Evolutionary conservation across 495 filamentous ascomycete species (phyloP).

Genomic region (Penicillium flavigenum): DNA sequence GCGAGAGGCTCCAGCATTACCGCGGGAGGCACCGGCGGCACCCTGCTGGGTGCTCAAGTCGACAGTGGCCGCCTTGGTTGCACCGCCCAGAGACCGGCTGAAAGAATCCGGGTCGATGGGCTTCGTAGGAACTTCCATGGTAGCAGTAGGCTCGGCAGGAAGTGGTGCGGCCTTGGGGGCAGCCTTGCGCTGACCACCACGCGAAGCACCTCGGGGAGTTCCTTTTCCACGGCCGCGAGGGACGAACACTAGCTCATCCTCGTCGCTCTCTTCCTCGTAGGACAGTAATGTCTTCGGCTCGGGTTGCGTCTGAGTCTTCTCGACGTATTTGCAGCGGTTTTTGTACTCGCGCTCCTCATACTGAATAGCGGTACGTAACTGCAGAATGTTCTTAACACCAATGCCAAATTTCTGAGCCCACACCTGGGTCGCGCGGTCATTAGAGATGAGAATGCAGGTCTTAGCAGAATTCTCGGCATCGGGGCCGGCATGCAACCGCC

Average conservation of each 20-base stretch:
- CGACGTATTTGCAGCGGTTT: slow-evolving; percentile 53
- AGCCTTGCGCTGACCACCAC: slow-evolving; percentile 28
- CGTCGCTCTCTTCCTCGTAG: slow-evolving; percentile 55
- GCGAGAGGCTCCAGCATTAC: slow-evolving; percentile 40
- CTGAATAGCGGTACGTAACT: slow-evolving; percentile 56
- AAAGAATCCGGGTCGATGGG: slow-evolving; percentile 59
- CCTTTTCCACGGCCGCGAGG: slow-evolving; percentile 49
- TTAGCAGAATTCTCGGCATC: slow-evolving; percentile 42
- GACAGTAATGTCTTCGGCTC: slow-evolving; percentile 46
- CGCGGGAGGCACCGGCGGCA: slow-evolving; percentile 29
- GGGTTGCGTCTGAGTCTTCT: slow-evolving; percentile 38
- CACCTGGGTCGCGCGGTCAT: slow-evolving; percentile 53
- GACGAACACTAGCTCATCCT: slow-evolving; percentile 59
- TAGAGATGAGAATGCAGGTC: slow-evolving; percentile 57
- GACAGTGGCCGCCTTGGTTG: slow-evolving; percentile 32
- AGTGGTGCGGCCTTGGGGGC: slow-evolving; percentile 16
- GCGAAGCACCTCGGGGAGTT: slow-evolving; percentile 31
- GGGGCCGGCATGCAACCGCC: slow-evolving; percentile 54
- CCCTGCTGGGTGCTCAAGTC: slow-evolving; percentile 42
- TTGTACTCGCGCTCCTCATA: slow-evolving; percentile 60
- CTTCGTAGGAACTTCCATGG: slow-evolving; percentile 48
- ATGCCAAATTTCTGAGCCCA: slow-evolving; percentile 64
- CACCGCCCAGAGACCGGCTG: slow-evolving; percentile 41
- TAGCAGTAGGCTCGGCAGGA: slow-evolving; percentile 27
- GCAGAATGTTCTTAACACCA: slow-evolving; percentile 57